Evolutionary conservation across 2,329 filamentous ascomycete species (phyloP), one percentile per base, ranked within the genome.

Genomic region (Pyrenophora seminiperda): DNA sequence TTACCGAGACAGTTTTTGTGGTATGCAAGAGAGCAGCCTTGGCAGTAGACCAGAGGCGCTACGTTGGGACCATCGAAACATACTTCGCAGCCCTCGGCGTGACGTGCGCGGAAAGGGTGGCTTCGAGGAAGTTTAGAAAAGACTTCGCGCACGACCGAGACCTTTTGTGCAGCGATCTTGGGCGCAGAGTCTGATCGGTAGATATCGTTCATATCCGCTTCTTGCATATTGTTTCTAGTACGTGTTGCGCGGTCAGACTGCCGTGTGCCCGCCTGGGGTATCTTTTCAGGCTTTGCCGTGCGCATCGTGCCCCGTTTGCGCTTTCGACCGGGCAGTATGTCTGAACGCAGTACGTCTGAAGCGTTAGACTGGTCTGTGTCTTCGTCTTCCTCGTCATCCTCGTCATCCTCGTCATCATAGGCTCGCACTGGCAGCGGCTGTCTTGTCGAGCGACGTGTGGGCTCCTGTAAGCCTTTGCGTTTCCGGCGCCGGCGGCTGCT

Each of bases 11-110:
- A 99, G 32, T 76, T 76, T 70, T 89, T 90, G 73, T 99, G 94
- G 61, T 91, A 96, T 0, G 89, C 81, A 39, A 87, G 79, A 2
- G 87, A 91, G 70, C 94, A 99, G 22, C 94, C 94, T 74, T 99
- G 95, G 62, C 94, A 99, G 66, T 87, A 86, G 27, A 99, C 81
- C 18, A 99, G 77, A 31, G 83, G 78, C 1, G 90, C 91, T 66
- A 86, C 87, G 49, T 78, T 80, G 1, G 75, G 71, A 17, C 80
- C 76, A 39, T 81, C 76, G 7, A 81, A 81, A 67, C 94, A 99
- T 2, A 84, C 81, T 59, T 90, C 86, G 70, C 94, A 99, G 6
- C 76, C 77, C 32, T 82, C 77, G 38, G 81, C 83, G 71, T 99
- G 94, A 9, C 83, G 81, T 17, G 79, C 76, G 45, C 81, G 81